Evolutionary conservation across 129 eudicot species (phyloP).

Genomic region (Smallanthus sonchifolius): DNA sequence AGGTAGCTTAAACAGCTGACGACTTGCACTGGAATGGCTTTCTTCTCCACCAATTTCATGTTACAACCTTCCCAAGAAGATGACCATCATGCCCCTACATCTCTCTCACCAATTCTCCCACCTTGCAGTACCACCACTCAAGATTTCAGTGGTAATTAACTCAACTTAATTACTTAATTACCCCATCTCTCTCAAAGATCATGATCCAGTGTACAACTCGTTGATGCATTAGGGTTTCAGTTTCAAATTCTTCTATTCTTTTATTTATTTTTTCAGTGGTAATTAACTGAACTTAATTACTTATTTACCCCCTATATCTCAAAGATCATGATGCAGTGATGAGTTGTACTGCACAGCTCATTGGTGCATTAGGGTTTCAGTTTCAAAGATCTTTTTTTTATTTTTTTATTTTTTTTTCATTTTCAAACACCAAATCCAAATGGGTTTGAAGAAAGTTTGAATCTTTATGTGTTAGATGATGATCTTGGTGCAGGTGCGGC

Average conservation of each 20-base stretch:
- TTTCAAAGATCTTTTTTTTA: neutral
- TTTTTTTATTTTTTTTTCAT: neutral
- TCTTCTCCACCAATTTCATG: slow-evolving; percentile 79
- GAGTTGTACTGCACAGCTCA: slow-evolving; percentile 11
- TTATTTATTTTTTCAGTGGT: too few relatives aligned
- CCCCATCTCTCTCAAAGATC: neutral
- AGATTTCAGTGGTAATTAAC: slow-evolving; percentile 66
- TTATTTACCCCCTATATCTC: neutral
- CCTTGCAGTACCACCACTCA: slow-evolving; percentile 60
- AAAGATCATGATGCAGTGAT: neutral
- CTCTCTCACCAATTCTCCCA: slow-evolving; percentile 55
- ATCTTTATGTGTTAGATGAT: neutral
- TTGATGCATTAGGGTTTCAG: slow-evolving; percentile 19
- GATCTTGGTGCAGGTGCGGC: slow-evolving; percentile 47
- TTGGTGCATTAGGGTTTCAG: slow-evolving; percentile 19
- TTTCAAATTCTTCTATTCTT: neutral
- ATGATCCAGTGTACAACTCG: slow-evolving; percentile 2
- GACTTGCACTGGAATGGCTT: slow-evolving; percentile 71
- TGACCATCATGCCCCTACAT: slow-evolving; percentile 49
- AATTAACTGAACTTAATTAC: too few relatives aligned
- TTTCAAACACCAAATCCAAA: neutral
- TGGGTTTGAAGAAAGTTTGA: slow-evolving; percentile 1
- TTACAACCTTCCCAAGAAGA: slow-evolving; percentile 64
- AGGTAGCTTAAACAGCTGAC: slow-evolving; percentile 37
- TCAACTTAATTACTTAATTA: neutral